phyloP scores from a whole-genome alignment of 1,139 yeast genomes.

The Magnusiomyces tetraspermus region DNA sequence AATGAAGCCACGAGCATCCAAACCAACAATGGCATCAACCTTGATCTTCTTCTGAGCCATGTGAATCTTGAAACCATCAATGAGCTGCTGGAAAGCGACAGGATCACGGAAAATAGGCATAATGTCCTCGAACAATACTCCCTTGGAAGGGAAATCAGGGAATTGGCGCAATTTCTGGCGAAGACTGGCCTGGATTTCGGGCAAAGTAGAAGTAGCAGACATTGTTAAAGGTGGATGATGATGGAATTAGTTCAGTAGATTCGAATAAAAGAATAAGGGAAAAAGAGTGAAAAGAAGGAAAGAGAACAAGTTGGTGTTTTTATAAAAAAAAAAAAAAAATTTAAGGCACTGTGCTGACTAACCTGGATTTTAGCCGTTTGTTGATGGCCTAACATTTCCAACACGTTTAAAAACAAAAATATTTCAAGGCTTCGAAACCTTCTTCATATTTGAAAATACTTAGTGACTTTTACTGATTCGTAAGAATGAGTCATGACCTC shows the following conservation, averaged over 20 bases:
- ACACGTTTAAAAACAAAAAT: neutral
- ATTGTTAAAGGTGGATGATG: neutral
- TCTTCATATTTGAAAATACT: too few relatives aligned
- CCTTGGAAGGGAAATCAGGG: conserved; percentile 88
- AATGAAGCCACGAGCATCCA: conserved; percentile 93
- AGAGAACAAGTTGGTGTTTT: too few relatives aligned
- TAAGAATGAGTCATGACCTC: neutral
- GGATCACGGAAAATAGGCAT: conserved; percentile 87
- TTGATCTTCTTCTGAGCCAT: conserved; percentile 47
- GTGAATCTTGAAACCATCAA: conserved; percentile 73
- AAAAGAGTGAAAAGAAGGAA: too few relatives aligned
- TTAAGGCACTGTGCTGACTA: too few relatives aligned
- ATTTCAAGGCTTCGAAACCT: neutral
- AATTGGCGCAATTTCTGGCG: conserved; percentile 44
- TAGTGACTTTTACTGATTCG: too few relatives aligned
- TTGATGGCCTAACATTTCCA: too few relatives aligned
- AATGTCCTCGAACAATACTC: conserved; percentile 92
- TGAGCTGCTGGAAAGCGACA: conserved; percentile 62
- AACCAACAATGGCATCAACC: conserved; percentile 83
- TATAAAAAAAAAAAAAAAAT: too few relatives aligned
- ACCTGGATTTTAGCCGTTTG: too few relatives aligned
- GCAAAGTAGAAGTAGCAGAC: conserved; percentile 5
- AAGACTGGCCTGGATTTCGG: conserved; percentile 20
- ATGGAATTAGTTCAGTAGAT: neutral
- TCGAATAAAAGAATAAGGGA: neutral